Conservation (phyloP, 257 asterid species). For the Craterostigma plantagineum region DNA sequence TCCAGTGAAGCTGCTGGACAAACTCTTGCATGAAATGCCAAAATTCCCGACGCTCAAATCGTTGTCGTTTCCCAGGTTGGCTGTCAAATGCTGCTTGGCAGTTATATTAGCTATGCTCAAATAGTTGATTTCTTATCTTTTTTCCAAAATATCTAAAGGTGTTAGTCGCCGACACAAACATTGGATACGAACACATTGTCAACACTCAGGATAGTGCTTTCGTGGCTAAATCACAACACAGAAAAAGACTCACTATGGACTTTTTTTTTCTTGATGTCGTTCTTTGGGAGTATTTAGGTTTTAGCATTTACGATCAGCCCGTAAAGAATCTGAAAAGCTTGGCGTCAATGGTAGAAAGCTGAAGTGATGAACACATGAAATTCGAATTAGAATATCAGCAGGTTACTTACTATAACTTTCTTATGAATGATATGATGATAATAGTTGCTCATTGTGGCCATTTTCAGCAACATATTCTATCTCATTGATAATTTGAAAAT, state of each 20-base stretch:
- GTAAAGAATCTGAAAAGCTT: constrained; percentile 78
- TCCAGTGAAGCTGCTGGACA: constrained; percentile 86
- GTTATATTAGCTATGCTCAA: no score
- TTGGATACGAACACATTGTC: constrained; percentile 88
- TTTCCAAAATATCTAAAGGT: constrained; percentile 31
- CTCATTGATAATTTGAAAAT: not conserved
- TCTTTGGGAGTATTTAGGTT: constrained; percentile 30
- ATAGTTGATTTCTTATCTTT: constrained; percentile 11
- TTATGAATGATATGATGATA: not conserved
- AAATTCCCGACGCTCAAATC: constrained; percentile 70
- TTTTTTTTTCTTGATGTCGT: not conserved
- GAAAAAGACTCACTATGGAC: not conserved
- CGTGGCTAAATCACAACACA: not conserved
- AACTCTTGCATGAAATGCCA: constrained; percentile 74
- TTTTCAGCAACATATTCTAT: not conserved
- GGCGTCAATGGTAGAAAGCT: constrained; percentile 79
- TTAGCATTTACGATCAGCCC: constrained; percentile 61
- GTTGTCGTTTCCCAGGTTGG: constrained; percentile 99
- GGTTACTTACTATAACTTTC: constrained; percentile 25
- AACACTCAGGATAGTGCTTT: constrained; percentile 68
- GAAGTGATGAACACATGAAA: constrained; percentile 58
- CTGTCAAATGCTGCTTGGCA: constrained; percentile 6
- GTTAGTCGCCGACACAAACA: constrained; percentile 89
- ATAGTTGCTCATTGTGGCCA: not conserved
- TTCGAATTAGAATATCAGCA: constrained; percentile 84